Conservation (phyloP, 2,329 filamentous ascomycete species). For the Colletotrichum siamense region DNA sequence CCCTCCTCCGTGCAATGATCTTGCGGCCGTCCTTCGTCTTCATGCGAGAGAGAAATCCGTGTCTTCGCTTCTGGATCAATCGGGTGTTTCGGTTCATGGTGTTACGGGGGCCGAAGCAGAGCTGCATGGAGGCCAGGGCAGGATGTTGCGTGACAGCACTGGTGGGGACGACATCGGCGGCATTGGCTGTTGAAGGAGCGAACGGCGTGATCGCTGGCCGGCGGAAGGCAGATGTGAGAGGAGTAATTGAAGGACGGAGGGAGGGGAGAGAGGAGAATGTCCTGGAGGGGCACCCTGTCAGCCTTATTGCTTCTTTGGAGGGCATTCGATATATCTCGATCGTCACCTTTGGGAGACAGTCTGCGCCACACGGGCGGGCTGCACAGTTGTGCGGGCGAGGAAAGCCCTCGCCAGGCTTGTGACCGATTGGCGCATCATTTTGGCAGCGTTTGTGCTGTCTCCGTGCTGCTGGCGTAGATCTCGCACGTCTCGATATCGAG, state of each 20-base stretch:
- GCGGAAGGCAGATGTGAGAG: conserved; percentile 35
- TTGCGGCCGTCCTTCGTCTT: conserved; percentile 57
- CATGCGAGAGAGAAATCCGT: conserved; percentile 60
- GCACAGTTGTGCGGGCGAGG: not conserved
- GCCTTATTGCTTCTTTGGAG: not conserved
- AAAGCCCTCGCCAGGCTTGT: not conserved
- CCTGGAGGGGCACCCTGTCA: conserved; percentile 31
- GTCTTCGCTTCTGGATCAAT: conserved; percentile 63
- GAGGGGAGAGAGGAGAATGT: conserved; percentile 55
- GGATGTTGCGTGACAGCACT: conserved; percentile 57
- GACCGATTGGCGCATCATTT: conserved; percentile 22
- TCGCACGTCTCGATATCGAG: not conserved
- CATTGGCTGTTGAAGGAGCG: conserved; percentile 29
- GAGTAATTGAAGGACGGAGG: conserved; percentile 52
- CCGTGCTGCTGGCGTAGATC: not conserved
- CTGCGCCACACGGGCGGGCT: not conserved
- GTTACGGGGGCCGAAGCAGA: conserved; percentile 64
- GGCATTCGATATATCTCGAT: not conserved
- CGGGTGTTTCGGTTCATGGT: conserved; percentile 61
- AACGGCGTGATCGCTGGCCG: conserved; percentile 34
- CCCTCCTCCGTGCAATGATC: conserved; percentile 55
- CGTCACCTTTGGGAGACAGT: not conserved
- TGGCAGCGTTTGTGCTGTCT: not conserved
- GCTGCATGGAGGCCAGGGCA: conserved; percentile 53
- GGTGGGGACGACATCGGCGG: conserved; percentile 51